A percentile compares a stretch with the other conserved stretches of the same genome.
phyloP scores from a whole-genome alignment of 2,329 filamentous ascomycete genomes.

The Gaeumannomyces tritici region DNA sequence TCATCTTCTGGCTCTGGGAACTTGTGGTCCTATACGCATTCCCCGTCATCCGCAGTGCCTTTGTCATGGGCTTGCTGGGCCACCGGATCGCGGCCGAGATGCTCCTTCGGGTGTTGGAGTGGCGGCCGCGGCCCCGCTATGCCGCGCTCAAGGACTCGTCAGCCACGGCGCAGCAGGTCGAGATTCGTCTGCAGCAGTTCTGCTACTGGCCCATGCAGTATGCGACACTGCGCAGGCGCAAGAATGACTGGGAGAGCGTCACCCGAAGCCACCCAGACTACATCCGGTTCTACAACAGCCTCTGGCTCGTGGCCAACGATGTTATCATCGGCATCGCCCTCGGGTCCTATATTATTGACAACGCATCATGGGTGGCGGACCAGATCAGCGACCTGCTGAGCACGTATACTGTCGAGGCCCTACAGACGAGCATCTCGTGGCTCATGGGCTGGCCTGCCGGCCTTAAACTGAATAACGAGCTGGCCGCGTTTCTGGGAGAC shows the following conservation, averaged over 20 bases:
- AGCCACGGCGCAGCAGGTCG: slow-evolving; percentile 92
- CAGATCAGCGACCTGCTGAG: slow-evolving; percentile 68
- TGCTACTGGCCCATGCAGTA: slow-evolving; percentile 99
- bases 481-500: slow-evolving; percentile 89
- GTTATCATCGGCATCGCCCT: slow-evolving; percentile 96
- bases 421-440: slow-evolving; percentile 87
- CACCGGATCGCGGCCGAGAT: slow-evolving; percentile 76
- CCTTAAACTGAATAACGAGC: slow-evolving; percentile 86
- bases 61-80: slow-evolving; percentile 69
- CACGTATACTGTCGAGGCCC: slow-evolving; percentile 77
- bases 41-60: slow-evolving; percentile 61
- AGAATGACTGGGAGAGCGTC: slow-evolving; percentile 90
- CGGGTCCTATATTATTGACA: slow-evolving; percentile 95
- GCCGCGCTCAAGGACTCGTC: slow-evolving; percentile 91
- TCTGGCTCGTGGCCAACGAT: slow-evolving; percentile 98
- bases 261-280: slow-evolving; percentile 95
- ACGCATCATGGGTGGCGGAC: slow-evolving; percentile 72
- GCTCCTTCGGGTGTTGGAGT: slow-evolving; percentile 72
- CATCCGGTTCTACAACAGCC: slow-evolving; percentile 96
- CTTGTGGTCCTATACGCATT: slow-evolving; percentile 66
- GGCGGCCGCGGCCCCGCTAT: slow-evolving; percentile 66
- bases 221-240: slow-evolving; percentile 76
- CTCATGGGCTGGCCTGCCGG: slow-evolving; percentile 93
- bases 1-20: slow-evolving; percentile 60
- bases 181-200: slow-evolving; percentile 94